Percentiles rank a stretch among this genome's conserved stretches.
These are phyloP conservation scores for Chaetomidium leptoderma DNA, from an alignment of 495 filamentous ascomycete species.

Conservation along the genomic window DNA sequence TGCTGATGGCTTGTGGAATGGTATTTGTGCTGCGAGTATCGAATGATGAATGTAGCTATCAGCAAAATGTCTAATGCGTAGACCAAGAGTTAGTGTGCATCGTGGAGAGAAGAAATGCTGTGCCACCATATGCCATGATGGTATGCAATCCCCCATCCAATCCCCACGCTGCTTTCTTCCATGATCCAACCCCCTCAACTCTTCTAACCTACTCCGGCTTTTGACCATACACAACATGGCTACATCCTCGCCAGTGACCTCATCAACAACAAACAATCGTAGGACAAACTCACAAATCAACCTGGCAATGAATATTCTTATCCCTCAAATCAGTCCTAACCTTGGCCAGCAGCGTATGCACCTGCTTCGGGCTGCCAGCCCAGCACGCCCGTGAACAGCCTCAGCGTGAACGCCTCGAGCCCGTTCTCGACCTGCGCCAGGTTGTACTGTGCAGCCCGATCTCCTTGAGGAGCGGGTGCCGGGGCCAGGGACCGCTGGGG, in stretches of 20 bases:
- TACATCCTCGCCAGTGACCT: neutral
- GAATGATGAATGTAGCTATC: no score
- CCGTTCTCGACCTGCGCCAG: conserved; percentile 25
- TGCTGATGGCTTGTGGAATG: no score
- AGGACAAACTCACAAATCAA: conserved; percentile 21
- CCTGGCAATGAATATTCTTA: conserved; percentile 5
- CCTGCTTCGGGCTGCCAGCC: conserved; percentile 26
- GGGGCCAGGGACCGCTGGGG: conserved; percentile 42
- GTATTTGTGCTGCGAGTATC: no score
- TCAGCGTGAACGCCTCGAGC: conserved; percentile 23
- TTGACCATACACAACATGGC: conserved; percentile 15
- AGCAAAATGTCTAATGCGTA: no score
- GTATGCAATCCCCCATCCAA: no score
- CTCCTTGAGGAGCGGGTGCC: conserved; percentile 42
- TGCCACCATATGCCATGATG: no score
- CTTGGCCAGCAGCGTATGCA: conserved; percentile 23
- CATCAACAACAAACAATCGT: no score
- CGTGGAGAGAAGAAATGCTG: no score
- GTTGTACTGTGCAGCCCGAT: conserved; percentile 39
- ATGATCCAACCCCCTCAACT: no score
- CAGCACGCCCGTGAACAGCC: conserved; percentile 24
- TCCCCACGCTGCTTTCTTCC: no score
- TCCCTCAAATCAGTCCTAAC: conserved; percentile 24
- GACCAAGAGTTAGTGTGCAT: no score
- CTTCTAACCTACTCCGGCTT: no score